These are phyloP conservation scores for Coffea canephora DNA, from an alignment of 257 asterid species.

Conservation along the genomic window DNA sequence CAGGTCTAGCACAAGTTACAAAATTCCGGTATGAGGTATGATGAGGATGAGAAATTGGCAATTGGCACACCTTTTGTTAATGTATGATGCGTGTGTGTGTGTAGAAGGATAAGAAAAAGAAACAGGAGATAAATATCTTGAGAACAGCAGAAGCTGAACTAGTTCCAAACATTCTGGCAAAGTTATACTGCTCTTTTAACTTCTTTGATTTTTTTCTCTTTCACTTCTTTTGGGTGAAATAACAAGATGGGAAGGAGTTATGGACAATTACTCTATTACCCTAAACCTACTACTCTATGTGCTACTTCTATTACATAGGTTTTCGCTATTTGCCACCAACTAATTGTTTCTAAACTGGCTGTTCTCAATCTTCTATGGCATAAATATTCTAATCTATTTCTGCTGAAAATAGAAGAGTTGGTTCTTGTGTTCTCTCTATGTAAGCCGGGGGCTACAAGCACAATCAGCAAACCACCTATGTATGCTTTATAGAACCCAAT, in stretches of 20 bases:
- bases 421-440: too few relatives aligned
- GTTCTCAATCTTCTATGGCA: neutral
- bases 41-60: neutral
- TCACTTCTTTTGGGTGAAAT: neutral
- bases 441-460: neutral
- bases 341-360: neutral
- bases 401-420: neutral
- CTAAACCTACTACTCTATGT: neutral
- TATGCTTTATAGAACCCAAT: neutral
- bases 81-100: too few relatives aligned
- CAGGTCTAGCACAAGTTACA: neutral
- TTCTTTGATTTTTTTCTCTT: neutral
- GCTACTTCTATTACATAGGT: neutral
- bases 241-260: neutral
- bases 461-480: neutral
- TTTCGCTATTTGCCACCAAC: neutral
- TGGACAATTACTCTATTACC: neutral
- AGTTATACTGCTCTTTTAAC: neutral
- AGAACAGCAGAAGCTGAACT: neutral
- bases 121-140: neutral
- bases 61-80: too few relatives aligned
- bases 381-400: neutral
- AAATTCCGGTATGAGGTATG: neutral
- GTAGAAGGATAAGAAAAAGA: neutral
- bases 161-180: neutral